phyloP scores from a whole-genome alignment of 1,139 yeast species.

The Geotrichum reessii region DNA sequence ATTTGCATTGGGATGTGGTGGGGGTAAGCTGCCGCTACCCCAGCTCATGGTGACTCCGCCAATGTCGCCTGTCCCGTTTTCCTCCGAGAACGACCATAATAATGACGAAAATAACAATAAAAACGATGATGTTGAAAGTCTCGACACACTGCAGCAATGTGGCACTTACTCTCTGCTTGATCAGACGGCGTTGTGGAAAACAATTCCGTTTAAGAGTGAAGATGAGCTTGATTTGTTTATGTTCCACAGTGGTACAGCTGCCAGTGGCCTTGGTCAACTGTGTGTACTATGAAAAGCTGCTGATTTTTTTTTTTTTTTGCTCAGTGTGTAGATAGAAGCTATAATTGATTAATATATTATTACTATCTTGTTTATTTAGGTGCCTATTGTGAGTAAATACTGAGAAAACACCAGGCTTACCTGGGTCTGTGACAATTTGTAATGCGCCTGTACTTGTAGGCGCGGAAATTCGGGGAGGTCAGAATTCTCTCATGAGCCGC shows the following conservation, averaged over 20 bases:
- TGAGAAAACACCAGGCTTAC: too few species aligned
- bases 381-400: too few species aligned
- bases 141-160: not conserved
- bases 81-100: not conserved
- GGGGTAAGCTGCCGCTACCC: not conserved
- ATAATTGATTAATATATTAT: not conserved
- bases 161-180: not conserved
- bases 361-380: too few species aligned
- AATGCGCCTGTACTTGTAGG: too few species aligned
- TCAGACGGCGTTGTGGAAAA: conserved; percentile 1
- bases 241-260: conserved; percentile 3
- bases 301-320: too few species aligned
- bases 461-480: too few species aligned
- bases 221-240: conserved; percentile 12
- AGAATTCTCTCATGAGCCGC: too few species aligned
- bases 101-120: not conserved
- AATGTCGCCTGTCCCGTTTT: conserved; percentile 1
- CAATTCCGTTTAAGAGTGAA: not conserved
- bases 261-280: not conserved
- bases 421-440: too few species aligned
- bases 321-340: not conserved
- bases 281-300: not conserved
- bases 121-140: not conserved
- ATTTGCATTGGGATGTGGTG: not conserved
- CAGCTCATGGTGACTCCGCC: conserved; percentile 3